These are phyloP conservation scores for Bullera alba DNA, from an alignment of 768 basidiomycete genomes.

Conservation along the genomic window DNA sequence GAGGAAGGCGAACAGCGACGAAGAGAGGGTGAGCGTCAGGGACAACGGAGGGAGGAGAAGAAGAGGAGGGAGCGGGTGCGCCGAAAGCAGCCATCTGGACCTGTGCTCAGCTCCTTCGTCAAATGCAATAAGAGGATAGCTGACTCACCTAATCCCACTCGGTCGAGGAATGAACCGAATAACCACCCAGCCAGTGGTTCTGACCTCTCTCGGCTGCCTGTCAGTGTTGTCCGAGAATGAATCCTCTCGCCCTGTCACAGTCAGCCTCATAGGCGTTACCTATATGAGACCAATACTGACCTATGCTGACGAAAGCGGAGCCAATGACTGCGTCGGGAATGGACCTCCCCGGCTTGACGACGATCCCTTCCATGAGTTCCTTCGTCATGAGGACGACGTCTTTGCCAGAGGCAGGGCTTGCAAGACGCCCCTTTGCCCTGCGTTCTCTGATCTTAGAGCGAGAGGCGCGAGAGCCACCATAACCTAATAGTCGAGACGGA, in stretches of 20 bases:
- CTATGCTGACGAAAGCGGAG: slow-evolving; percentile 33
- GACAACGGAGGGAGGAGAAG: slow-evolving; percentile 42
- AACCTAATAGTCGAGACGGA: slow-evolving; percentile 28
- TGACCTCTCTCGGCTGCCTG: slow-evolving; percentile 32
- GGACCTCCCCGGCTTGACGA: slow-evolving; percentile 16
- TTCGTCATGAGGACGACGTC: slow-evolving; percentile 33
- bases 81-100: slow-evolving; percentile 35
- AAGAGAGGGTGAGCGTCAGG: slow-evolving; percentile 35
- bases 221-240: slow-evolving; percentile 8
- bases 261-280: background rate
- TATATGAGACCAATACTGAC: slow-evolving; percentile 13
- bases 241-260: slow-evolving; percentile 32
- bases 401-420: slow-evolving; percentile 14
- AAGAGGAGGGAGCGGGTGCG: slow-evolving; percentile 41
- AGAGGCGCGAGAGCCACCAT: slow-evolving; percentile 5
- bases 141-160: slow-evolving; percentile 36
- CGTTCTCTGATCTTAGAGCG: slow-evolving; percentile 15
- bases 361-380: slow-evolving; percentile 34
- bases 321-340: slow-evolving; percentile 17
- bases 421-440: slow-evolving; percentile 13
- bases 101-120: background rate
- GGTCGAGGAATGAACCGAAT: slow-evolving; percentile 39
- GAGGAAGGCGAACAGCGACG: slow-evolving; percentile 34
- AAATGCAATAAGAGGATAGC: background rate
- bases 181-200: slow-evolving; percentile 45